phyloP scores from a whole-genome alignment of 768 basidiomycete genomes.

The Xerocomus brunneocitrinus region DNA sequence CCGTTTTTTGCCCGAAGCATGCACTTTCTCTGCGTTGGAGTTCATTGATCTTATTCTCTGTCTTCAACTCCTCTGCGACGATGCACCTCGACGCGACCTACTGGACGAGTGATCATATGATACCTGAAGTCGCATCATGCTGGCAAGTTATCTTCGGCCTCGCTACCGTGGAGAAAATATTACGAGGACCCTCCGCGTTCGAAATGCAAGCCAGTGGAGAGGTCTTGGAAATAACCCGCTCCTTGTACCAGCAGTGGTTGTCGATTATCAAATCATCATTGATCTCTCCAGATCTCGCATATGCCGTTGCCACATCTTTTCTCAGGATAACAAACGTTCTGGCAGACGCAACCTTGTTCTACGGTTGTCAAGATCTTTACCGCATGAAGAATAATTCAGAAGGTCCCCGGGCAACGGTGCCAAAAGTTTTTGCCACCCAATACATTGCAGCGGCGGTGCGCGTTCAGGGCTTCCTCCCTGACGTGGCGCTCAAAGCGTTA shows the following conservation, averaged over 20 bases:
- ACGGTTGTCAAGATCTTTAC: conserved; percentile 35
- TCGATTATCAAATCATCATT: conserved; percentile 16
- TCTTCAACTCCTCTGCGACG: conserved; percentile 17
- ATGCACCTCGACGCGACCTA: background rate
- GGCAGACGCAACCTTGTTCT: conserved; percentile 34
- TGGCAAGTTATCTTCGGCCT: conserved; percentile 45
- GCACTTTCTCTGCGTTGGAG: conserved; percentile 39
- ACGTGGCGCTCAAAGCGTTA: conserved; percentile 31
- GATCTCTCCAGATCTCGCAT: conserved; percentile 29
- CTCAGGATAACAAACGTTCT: conserved; percentile 41
- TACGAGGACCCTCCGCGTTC: conserved; percentile 7
- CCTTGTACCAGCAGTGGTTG: conserved; percentile 43
- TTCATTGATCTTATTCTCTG: conserved; percentile 38
- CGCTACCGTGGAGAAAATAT: conserved; percentile 33
- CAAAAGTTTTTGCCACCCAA: conserved; percentile 16
- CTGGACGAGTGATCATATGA: background rate
- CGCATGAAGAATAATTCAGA: conserved; percentile 19
- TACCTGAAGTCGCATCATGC: conserved; percentile 6
- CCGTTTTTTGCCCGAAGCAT: conserved; percentile 29
- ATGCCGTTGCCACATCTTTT: conserved; percentile 39
- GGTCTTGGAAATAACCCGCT: conserved; percentile 26
- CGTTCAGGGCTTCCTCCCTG: conserved; percentile 26
- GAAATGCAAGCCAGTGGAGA: conserved; percentile 2
- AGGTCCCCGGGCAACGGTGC: background rate
- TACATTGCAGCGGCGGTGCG: conserved; percentile 26